phyloP scores from a whole-genome alignment of 176 grass and related monocot species.

The Raddia distichophylla region DNA sequence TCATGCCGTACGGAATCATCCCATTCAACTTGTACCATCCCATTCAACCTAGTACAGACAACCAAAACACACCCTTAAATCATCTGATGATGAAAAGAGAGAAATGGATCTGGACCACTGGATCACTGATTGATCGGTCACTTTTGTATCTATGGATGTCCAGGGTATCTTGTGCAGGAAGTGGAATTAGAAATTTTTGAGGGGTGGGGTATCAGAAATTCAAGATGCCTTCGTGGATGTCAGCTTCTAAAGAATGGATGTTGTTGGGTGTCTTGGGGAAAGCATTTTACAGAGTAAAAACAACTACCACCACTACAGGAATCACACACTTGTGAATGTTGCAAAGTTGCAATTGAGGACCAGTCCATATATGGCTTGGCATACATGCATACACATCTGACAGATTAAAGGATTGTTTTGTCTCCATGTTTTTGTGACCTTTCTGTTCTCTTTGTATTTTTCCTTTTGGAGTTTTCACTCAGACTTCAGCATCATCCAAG shows the following conservation, averaged over 20 bases:
- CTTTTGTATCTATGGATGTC: background rate
- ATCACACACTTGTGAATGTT: background rate
- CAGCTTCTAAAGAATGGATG: background rate
- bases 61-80: background rate
- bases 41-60: too few relatives aligned
- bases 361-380: background rate
- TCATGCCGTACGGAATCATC: too few relatives aligned
- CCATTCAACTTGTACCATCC: too few relatives aligned
- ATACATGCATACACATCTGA: background rate
- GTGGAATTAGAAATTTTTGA: background rate
- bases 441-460: background rate
- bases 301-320: background rate
- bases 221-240: background rate
- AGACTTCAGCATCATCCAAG: background rate
- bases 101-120: background rate
- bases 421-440: background rate
- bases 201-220: background rate
- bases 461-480: background rate
- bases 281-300: background rate
- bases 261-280: background rate
- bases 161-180: background rate
- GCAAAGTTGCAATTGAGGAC: background rate
- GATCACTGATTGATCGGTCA: background rate
- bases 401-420: background rate
- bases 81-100: background rate